Evolutionary conservation across 2,329 filamentous ascomycete species (phyloP), one percentile per base, ranked within the genome.

Genomic region (Aureobasidium sp.): DNA sequence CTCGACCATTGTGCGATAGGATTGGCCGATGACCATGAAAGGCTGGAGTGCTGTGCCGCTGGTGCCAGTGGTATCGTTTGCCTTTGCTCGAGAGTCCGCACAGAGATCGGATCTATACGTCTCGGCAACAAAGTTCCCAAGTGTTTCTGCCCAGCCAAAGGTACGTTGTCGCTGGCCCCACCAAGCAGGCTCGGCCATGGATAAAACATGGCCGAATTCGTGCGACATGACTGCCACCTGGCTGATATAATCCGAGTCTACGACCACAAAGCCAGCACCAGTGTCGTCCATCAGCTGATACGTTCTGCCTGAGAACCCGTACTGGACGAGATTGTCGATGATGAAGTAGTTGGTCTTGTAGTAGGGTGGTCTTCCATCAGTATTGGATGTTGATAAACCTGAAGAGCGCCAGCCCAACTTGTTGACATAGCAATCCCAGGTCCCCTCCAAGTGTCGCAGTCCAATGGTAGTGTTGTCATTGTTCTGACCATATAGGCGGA

Each of bases 91-190:
- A 0, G 78, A 74, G 0, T 66, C 66, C 2, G 73, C 75, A 65
- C 80, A 82, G 2, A 77, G 69, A 0, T 75, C 68, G 0, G 77
- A 79, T 61, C 76, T 72, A 68, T 78, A 81, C 0, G 76, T 78
- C 62, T 82, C 79, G 4, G 78, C 78, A 5, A 81, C 72, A 70
- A 76, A 82, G 64, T 82, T 79, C 41, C 79, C 79, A 0, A 81
- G 70, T 1, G 79, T 77, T 69, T 82, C 80, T 78, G 78, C 80
- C 79, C 79, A 82, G 3, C 78, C 77, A 0, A 78, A 78, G 0
- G 79, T 81, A 25, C 22, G 2, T 73, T 71, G 1, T 65, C 22
- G 68, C 63, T 81, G 79, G 58, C 79, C 69, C 3, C 81, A 66
- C 68, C 67, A 70, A n/a, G 65, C 68, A 49, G 66, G 64, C 64